Evolutionary conservation across 441 rosid species (phyloP).

Genomic region (Omphalea diandra): DNA sequence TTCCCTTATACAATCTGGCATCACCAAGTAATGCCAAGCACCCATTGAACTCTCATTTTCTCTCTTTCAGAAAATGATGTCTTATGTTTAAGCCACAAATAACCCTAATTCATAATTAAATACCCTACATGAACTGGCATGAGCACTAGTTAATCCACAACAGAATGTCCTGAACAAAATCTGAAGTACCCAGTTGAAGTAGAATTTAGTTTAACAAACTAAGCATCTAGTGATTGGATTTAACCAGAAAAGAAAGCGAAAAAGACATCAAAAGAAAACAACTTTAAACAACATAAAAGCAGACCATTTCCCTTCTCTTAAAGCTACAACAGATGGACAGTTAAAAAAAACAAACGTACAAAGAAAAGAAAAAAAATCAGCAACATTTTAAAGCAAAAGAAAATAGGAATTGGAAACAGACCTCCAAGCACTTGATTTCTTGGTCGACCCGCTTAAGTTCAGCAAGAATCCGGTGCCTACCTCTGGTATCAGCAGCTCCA

Average conservation of each 20-base stretch:
- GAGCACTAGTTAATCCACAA: conserved; percentile 7
- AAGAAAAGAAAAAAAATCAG: neutral
- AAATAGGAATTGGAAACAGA: conserved; percentile 28
- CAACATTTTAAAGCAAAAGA: neutral
- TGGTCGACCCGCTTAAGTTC: conserved; percentile 85
- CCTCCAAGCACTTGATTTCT: conserved; percentile 84
- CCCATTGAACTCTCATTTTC: neutral
- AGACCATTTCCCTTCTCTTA: neutral
- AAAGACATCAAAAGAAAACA: conserved; percentile 4
- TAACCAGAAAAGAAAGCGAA: neutral
- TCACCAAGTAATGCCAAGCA: neutral
- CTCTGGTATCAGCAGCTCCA: conserved; percentile 60
- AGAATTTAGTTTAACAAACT: neutral
- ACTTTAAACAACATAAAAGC: neutral
- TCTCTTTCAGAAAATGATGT: neutral
- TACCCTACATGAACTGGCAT: neutral
- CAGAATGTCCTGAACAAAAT: neutral
- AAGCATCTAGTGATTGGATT: conserved; percentile 1
- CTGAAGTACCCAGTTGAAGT: neutral
- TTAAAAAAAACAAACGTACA: neutral
- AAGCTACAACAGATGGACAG: neutral
- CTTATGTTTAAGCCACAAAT: no score
- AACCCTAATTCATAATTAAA: conserved; percentile 13
- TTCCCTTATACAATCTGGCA: neutral
- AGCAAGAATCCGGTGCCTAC: conserved; percentile 87